These are phyloP conservation scores for Rhizoctonia solani DNA, from an alignment of 1,284 basidiomycete species.

Conservation along the genomic window DNA sequence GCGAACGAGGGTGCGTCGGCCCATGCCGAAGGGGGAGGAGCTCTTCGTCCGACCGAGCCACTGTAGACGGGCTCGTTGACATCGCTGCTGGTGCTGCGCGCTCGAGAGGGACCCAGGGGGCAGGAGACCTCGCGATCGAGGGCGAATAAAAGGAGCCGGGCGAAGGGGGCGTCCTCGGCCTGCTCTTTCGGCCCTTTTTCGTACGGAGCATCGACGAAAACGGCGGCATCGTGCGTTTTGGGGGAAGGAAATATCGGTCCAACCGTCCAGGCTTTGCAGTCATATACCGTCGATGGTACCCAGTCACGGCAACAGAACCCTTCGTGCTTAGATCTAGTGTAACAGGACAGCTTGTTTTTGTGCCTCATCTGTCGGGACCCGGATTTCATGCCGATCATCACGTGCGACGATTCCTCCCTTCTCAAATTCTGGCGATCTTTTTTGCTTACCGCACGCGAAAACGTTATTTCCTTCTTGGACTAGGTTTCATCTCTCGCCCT, in stretches of 20 bases:
- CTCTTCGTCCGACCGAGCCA: background rate
- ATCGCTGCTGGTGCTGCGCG: too few relatives aligned
- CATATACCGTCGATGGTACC: too few relatives aligned
- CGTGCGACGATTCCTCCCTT: conserved; percentile 1
- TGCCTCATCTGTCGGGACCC: background rate
- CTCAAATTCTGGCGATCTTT: background rate
- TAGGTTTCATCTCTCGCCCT: background rate
- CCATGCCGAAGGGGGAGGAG: background rate
- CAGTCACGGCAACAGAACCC: conserved; percentile 9
- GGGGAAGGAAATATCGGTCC: background rate
- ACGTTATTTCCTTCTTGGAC: background rate
- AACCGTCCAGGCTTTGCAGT: too few relatives aligned
- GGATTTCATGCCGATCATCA: conserved; percentile 5
- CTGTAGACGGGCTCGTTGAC: background rate
- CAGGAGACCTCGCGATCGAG: conserved; percentile 13
- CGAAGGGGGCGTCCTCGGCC: conserved; percentile 32
- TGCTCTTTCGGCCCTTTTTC: conserved; percentile 28
- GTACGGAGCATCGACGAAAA: conserved; percentile 35
- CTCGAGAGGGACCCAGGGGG: conserved; percentile 5
- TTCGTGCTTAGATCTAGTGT: background rate
- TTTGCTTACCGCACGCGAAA: background rate
- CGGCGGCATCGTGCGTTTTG: conserved; percentile 35
- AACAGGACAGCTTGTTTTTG: background rate
- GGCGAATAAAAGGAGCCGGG: conserved; percentile 34
- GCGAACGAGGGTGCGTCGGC: background rate